Evolutionary conservation across 148 eudicot species (phyloP).

Genomic region (Pouteria glomerata): DNA sequence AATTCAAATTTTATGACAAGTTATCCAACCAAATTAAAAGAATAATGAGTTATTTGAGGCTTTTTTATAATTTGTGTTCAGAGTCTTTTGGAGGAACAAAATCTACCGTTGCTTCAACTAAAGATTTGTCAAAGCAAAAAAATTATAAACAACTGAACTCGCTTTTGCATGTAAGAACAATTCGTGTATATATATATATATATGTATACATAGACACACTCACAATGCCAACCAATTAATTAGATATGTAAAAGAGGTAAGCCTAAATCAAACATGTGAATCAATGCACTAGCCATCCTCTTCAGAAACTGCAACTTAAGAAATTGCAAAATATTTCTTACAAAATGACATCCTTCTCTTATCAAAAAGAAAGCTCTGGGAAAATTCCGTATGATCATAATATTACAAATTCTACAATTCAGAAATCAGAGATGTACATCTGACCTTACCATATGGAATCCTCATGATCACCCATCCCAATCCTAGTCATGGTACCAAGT

Average conservation of each 20-base stretch:
- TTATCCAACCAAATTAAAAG: too few relatives aligned
- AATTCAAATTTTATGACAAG: too few relatives aligned
- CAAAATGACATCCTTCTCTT: not conserved
- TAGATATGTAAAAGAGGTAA: not conserved
- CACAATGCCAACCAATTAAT: too few relatives aligned
- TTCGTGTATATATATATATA: too few relatives aligned
- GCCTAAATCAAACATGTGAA: not conserved
- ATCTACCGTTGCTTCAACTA: too few relatives aligned
- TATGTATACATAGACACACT: too few relatives aligned
- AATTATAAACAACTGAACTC: too few relatives aligned
- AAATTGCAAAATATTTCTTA: not conserved
- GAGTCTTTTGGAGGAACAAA: too few relatives aligned
- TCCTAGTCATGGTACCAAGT: slow-evolving; percentile 1
- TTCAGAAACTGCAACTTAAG: slow-evolving; percentile 3
- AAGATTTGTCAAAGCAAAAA: too few relatives aligned
- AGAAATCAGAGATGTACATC: slow-evolving; percentile 8
- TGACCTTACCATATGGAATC: slow-evolving; percentile 2
- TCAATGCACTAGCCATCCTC: not conserved
- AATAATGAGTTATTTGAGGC: too few relatives aligned
- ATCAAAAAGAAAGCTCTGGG: not conserved
- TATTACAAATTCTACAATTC: slow-evolving; percentile 17
- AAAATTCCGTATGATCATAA: not conserved
- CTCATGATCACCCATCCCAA: not conserved
- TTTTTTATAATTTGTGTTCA: too few relatives aligned
- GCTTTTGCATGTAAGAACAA: too few relatives aligned